Percentiles rank a stretch among this genome's conserved stretches.
Evolutionary conservation across 306 rosid species (phyloP).

Genomic region (Abrus pulchellus): DNA sequence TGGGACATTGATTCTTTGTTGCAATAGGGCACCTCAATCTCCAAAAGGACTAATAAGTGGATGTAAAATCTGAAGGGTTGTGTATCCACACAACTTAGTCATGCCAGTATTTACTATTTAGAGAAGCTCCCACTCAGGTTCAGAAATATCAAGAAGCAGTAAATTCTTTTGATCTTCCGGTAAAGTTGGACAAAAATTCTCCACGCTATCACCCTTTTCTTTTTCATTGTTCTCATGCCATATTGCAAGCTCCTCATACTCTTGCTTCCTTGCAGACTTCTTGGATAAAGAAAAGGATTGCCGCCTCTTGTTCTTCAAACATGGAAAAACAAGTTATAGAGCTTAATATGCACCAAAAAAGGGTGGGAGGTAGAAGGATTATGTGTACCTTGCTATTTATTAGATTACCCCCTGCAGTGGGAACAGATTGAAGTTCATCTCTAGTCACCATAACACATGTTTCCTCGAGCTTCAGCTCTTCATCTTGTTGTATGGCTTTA

Average conservation of each 20-base stretch:
- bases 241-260: slow-evolving; percentile 79
- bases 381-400: slow-evolving; percentile 68
- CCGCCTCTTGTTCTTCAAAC: slow-evolving; percentile 64
- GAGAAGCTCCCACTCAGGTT: slow-evolving; percentile 91
- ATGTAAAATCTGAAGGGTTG: slow-evolving; percentile 14
- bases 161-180: slow-evolving; percentile 41
- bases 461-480: slow-evolving; percentile 63
- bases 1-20: slow-evolving; percentile 33
- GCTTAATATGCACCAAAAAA: not conserved
- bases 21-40: slow-evolving; percentile 42
- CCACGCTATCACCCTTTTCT: slow-evolving; percentile 35
- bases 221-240: slow-evolving; percentile 53
- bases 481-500: slow-evolving; percentile 47
- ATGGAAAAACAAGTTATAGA: slow-evolving; percentile 28
- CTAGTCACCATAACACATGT: slow-evolving; percentile 74
- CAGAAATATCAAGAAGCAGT: slow-evolving; percentile 49
- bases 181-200: slow-evolving; percentile 42
- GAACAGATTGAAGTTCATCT: slow-evolving; percentile 60
- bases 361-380: not conserved
- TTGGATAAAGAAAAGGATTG: slow-evolving; percentile 66
- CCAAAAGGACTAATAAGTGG: slow-evolving; percentile 34
- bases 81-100: slow-evolving; percentile 52
- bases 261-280: slow-evolving; percentile 77
- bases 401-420: slow-evolving; percentile 40
- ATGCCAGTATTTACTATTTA: slow-evolving; percentile 35